Evolutionary conservation across 768 basidiomycete genomes (phyloP).

Genomic region (Hemileccinum rubropunctum): DNA sequence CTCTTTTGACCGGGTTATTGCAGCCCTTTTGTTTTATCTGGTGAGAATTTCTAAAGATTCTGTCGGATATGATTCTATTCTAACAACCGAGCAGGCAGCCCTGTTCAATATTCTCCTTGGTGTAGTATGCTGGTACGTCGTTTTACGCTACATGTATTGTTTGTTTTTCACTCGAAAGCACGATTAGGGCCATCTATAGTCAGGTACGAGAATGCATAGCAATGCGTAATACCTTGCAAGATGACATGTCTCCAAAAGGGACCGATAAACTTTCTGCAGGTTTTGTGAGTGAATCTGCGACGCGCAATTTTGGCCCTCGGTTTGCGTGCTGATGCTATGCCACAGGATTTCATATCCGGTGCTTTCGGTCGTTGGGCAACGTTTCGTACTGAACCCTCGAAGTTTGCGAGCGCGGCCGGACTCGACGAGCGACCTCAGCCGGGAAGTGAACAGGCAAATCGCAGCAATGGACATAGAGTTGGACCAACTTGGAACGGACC

Average conservation of each 20-base stretch:
- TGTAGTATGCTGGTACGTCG: constrained; percentile 1
- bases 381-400: constrained; percentile 2
- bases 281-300: not conserved
- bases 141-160: not conserved
- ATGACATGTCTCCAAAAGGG: not conserved
- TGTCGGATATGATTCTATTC: no score
- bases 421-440: not conserved
- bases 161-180: not conserved
- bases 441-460: not conserved
- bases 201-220: not conserved
- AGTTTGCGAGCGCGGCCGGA: not conserved
- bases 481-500: not conserved
- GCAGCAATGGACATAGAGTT: not conserved
- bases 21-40: not conserved
- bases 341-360: not conserved
- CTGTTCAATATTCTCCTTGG: not conserved
- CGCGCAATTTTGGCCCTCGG: not conserved
- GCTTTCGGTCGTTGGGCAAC: not conserved
- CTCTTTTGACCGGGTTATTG: not conserved
- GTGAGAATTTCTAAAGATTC: not conserved
- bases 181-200: not conserved
- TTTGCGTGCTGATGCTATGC: not conserved
- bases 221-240: not conserved
- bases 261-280: not conserved
- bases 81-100: not conserved